Evolutionary conservation across 305 asterid species (phyloP).

Genomic region (Fraxinus nigra): DNA sequence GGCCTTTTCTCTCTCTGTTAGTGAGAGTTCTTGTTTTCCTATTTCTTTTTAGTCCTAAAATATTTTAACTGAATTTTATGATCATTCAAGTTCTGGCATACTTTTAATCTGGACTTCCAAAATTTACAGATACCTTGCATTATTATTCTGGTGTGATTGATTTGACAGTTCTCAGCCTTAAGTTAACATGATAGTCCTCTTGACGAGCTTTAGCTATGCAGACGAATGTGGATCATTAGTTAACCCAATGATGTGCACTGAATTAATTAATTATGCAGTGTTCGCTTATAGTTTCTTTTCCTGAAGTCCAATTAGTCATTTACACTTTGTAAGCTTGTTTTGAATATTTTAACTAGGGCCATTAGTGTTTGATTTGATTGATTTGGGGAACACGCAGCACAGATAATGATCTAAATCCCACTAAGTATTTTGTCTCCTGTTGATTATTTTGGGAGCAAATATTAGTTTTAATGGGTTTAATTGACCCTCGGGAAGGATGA

Average conservation of each 20-base stretch:
- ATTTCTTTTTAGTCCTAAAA: not conserved
- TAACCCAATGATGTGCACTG: not conserved
- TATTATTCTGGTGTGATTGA: not conserved
- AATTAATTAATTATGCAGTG: not conserved
- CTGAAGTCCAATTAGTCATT: not conserved
- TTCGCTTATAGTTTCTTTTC: not conserved
- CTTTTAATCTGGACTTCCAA: not conserved
- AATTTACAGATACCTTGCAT: not conserved
- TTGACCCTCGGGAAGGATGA: not conserved
- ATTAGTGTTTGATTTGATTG: not conserved
- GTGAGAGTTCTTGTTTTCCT: slow-evolving; percentile 27
- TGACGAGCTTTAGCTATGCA: not conserved
- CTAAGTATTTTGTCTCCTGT: not conserved
- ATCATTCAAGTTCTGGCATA: not conserved
- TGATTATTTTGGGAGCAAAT: slow-evolving; percentile 1
- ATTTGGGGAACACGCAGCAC: not conserved
- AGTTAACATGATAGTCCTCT: not conserved
- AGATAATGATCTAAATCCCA: not conserved
- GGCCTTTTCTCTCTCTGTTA: slow-evolving; percentile 34
- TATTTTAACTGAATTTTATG: not conserved
- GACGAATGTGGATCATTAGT: not conserved
- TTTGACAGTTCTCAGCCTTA: slow-evolving; percentile 2
- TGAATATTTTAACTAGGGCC: not conserved
- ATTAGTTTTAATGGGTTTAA: not conserved
- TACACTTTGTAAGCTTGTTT: not conserved